Evolutionary conservation across 2,329 filamentous ascomycete genomes (phyloP).

Genomic region (Penicillium fuscoglaucum): DNA sequence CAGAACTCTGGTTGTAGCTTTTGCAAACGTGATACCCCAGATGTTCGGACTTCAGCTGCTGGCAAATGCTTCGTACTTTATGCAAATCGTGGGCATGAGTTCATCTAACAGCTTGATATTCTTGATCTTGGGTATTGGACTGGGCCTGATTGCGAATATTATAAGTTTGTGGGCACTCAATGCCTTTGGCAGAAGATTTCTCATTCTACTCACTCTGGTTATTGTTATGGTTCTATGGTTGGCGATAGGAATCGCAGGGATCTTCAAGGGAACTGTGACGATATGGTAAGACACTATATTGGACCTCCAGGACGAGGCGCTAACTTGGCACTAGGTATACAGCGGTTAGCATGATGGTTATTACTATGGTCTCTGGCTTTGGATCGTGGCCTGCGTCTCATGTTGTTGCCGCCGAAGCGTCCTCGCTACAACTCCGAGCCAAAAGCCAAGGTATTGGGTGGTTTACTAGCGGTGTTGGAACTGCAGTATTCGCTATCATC

Average conservation of each 20-base stretch:
- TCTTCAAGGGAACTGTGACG: constrained; percentile 37
- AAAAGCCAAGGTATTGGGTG: constrained; percentile 42
- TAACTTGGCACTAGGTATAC: constrained; percentile 34
- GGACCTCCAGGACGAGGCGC: fast-evolving
- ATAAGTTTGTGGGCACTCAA: constrained; percentile 47
- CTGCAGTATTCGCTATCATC: constrained; percentile 46
- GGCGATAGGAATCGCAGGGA: constrained; percentile 48
- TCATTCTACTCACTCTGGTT: constrained; percentile 40
- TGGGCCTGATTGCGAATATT: constrained; percentile 47
- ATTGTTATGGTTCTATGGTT: constrained; percentile 42
- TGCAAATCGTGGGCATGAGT: constrained; percentile 30
- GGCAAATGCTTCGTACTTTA: constrained; percentile 42
- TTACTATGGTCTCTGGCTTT: constrained; percentile 43
- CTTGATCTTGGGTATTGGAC: constrained; percentile 47
- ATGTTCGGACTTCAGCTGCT: constrained; percentile 48
- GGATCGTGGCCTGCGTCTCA: constrained; percentile 37
- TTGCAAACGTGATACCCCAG: constrained; percentile 44
- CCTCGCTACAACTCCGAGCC: constrained; percentile 34
- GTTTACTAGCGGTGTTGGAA: constrained; percentile 41
- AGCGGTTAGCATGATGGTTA: constrained; percentile 44
- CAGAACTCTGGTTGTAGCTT: constrained; percentile 29
- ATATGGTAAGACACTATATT: constrained; percentile 36
- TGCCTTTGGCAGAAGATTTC: constrained; percentile 40
- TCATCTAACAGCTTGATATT: constrained; percentile 39
- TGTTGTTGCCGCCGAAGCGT: constrained; percentile 34